Evolutionary conservation across 2,329 filamentous ascomycete species (phyloP).

Genomic region (Pezizomycotina sp.): DNA sequence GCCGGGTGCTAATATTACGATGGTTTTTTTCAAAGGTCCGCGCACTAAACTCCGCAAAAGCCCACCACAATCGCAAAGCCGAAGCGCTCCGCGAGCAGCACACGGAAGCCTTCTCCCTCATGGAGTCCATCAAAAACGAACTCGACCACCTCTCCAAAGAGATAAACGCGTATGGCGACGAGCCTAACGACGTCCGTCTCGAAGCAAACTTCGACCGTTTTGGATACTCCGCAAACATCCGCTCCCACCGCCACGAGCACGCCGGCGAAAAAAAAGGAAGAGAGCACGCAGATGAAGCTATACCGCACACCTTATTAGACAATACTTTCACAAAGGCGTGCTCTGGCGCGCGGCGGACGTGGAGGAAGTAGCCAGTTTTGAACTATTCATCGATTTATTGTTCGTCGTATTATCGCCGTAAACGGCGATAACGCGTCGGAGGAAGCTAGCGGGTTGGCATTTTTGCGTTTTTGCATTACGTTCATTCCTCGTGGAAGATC

Average conservation of each 20-base stretch:
- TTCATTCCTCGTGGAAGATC: constrained; percentile 49
- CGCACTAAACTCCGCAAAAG: constrained; percentile 37
- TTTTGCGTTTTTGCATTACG: constrained; percentile 44
- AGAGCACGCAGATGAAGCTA: constrained; percentile 35
- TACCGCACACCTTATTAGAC: constrained; percentile 44
- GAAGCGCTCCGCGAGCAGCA: constrained; percentile 35
- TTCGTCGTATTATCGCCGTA: constrained; percentile 39
- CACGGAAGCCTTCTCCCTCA: constrained; percentile 38
- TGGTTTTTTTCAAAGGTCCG: too few relatives aligned
- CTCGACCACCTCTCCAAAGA: constrained; percentile 38
- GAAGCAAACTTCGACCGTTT: constrained; percentile 47
- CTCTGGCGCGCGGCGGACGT: constrained; percentile 43
- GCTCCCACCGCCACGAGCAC: constrained; percentile 32
- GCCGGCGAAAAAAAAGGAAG: constrained; percentile 21
- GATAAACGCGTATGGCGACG: constrained; percentile 38
- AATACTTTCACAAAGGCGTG: constrained; percentile 50
- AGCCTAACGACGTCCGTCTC: constrained; percentile 35
- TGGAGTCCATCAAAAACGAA: constrained; percentile 40
- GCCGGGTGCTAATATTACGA: too few relatives aligned
- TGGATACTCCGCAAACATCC: constrained; percentile 43
- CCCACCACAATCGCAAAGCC: constrained; percentile 37
- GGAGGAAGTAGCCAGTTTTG: constrained; percentile 46
- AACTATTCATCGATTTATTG: constrained; percentile 47
- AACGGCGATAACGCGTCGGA: constrained; percentile 46
- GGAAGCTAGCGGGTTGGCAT: constrained; percentile 37